Evolutionary conservation across 78 protist species (phyloP).

Genomic region (slime mould (Dictyostelium discoideum)): dicty_2.7 NC_007091.3:3294501-3295000

Average conservation of each 20-base stretch:
- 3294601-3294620: conserved; percentile 20
- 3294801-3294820: conserved; percentile 72
- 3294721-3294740: conserved; percentile 53
- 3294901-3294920: conserved; percentile 42
- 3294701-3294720: conserved; percentile 34
- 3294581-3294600: background rate
- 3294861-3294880: conserved; percentile 57
- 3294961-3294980: conserved; percentile 65
- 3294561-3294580: background rate
- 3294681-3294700: conserved; percentile 60
- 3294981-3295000: conserved; percentile 37
- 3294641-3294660: conserved; percentile 58
- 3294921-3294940: conserved; percentile 53
- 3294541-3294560: background rate
- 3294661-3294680: conserved; percentile 66
- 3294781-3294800: conserved; percentile 51
- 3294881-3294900: conserved; percentile 25
- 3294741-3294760: conserved; percentile 33
- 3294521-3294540: too few relatives aligned
- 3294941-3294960: conserved; percentile 74
- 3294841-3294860: conserved; percentile 45
- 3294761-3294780: conserved; percentile 55
- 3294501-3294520: too few relatives aligned
- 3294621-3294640: conserved; percentile 55
- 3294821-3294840: conserved; percentile 51